Conservation (phyloP, 805 yeast genomes). For the Ogataea angusta region DNA sequence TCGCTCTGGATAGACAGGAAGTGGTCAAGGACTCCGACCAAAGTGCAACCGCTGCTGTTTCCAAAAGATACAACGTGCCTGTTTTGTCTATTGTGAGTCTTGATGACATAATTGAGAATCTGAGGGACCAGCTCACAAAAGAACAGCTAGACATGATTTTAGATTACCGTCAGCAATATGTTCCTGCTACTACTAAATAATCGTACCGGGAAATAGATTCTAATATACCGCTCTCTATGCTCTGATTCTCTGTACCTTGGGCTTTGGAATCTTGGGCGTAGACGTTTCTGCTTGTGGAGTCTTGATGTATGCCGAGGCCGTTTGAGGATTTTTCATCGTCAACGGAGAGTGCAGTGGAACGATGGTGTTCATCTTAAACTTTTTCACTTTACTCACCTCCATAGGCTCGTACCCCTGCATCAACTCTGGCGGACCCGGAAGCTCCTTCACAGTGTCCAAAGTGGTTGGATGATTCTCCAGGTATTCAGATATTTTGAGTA, state of each 20-base stretch:
- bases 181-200: conserved; percentile 32
- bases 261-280: conserved; percentile 47
- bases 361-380: conserved; percentile 79
- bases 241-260: conserved; percentile 60
- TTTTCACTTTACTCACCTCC: conserved; percentile 74
- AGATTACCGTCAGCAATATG: conserved; percentile 52
- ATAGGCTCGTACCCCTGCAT: conserved; percentile 48
- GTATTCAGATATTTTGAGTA: conserved; percentile 57
- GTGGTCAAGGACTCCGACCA: conserved; percentile 61
- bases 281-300: conserved; percentile 41
- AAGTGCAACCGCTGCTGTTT: conserved; percentile 81
- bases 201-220: conserved; percentile 5
- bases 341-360: conserved; percentile 86
- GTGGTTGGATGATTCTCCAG: conserved; percentile 69
- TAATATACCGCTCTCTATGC: conserved; percentile 7
- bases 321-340: conserved; percentile 79
- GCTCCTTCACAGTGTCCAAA: conserved; percentile 54
- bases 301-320: conserved; percentile 61
- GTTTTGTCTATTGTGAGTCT: conserved; percentile 78
- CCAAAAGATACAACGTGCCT: conserved; percentile 71
- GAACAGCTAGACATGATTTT: conserved; percentile 58
- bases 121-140: conserved; percentile 49
- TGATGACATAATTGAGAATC: conserved; percentile 65
- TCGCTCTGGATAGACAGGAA: conserved; percentile 95
- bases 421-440: conserved; percentile 65